Conservation (phyloP, 1,139 yeast genomes). For the Pichia sp. region DNA sequence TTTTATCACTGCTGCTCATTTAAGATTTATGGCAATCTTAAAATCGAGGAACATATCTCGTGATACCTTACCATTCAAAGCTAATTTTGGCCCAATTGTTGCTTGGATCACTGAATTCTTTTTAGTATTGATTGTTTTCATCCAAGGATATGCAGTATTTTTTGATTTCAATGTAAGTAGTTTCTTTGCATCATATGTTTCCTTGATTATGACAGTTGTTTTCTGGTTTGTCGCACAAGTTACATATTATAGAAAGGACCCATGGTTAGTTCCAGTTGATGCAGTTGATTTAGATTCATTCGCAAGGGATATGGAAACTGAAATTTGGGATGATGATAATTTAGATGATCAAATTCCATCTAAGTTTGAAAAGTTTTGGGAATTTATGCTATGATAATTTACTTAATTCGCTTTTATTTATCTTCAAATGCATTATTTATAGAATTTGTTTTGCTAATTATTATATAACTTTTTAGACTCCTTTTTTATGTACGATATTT, state of each 20-base stretch:
- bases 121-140: constrained; percentile 49
- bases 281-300: constrained; percentile 36
- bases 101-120: constrained; percentile 52
- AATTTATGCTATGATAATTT: constrained; percentile 44
- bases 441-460: no score
- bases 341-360: constrained; percentile 1
- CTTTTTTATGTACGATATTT: no score
- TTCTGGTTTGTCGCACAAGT: constrained; percentile 44
- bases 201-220: constrained; percentile 50
- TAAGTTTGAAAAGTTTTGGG: constrained; percentile 23
- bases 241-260: constrained; percentile 32
- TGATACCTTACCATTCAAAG: constrained; percentile 64
- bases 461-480: no score
- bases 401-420: no score
- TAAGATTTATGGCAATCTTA: constrained; percentile 61
- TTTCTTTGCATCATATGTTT: constrained; percentile 64
- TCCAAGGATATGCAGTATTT: constrained; percentile 68
- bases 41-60: constrained; percentile 54
- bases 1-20: constrained; percentile 57
- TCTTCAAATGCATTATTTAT: no score
- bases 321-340: constrained; percentile 21
- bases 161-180: constrained; percentile 46
- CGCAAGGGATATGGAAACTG: constrained; percentile 19
- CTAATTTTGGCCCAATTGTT: constrained; percentile 56
- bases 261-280: constrained; percentile 37